Evolutionary conservation across 306 rosid species (phyloP), one percentile per base, ranked within the genome.

Genomic region (Clitoria ternatea): DNA sequence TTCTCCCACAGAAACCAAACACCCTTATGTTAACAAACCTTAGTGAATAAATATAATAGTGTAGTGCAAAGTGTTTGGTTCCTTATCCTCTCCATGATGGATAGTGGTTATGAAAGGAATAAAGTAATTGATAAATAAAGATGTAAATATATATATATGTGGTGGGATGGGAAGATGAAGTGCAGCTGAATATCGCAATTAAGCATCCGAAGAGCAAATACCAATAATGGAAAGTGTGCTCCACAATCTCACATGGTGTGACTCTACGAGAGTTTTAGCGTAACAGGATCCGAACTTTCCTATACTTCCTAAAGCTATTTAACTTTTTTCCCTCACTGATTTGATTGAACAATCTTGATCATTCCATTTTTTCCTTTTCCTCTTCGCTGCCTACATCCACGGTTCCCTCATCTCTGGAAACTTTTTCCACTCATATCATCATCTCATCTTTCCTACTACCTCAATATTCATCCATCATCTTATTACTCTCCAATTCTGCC

Each of bases 161-260:
- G 68, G 40, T 27, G 9, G 36, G 55, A 44, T n/a, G n/a, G n/a
- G 52, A 43, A 72, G 55, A 35, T n/a, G 65, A 42, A 24, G 15
- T 12, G 14, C 17, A 13, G 3, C 36, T 35, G 53, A 49, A 66
- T 73, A 48, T 49, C 26, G 23, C 22, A 52, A 74, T 35, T 43
- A 62, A 44, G 39, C 73, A 73, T 60, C 50, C 1, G 9, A 8
- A 60, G 23, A 37, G 40, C 53, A n/a, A 70, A 72, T 18, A 19
- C 72, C 77, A 77, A 52, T 72, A 73, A 61, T 69, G 66, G 72
- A 37, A 80, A 37, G 61, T 77, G 64, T 42, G 73, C 74, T 72
- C 68, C 80, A 72, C 81, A 60, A 70, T 39, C 67, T 70, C 84
- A 57, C 83, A 73, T 81, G 83, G 79, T 40, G 77, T 50, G 79